phyloP scores from a whole-genome alignment of 2,329 filamentous ascomycete genomes.

The Ophiostoma australiae region DNA sequence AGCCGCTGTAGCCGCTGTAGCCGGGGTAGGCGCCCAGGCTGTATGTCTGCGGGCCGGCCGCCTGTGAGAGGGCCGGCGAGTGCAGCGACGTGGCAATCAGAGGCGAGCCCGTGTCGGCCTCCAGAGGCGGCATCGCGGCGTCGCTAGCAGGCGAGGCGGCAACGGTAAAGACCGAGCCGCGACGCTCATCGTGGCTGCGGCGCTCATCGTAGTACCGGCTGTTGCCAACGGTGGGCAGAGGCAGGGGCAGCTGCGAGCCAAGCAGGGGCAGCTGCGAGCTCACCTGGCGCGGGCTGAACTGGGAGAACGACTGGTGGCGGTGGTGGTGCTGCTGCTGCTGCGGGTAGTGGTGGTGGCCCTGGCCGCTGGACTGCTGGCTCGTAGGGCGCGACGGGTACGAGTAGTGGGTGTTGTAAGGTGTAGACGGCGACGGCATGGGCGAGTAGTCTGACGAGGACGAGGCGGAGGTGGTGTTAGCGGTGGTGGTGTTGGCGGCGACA shows the following conservation, averaged over 20 bases:
- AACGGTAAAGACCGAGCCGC: not conserved
- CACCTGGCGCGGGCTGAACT: constrained; percentile 7
- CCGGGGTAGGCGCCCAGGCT: not conserved
- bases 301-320: not conserved
- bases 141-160: constrained; percentile 49
- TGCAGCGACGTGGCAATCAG: not conserved
- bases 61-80: not conserved
- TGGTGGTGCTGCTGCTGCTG: not conserved
- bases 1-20: not conserved
- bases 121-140: constrained; percentile 62
- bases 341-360: not conserved
- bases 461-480: too few species aligned
- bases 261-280: not conserved
- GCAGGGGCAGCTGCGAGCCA: not conserved
- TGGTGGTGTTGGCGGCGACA: too few species aligned
- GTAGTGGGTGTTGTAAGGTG: not conserved
- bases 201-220: constrained; percentile 9
- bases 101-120: constrained; percentile 61
- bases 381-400: not conserved
- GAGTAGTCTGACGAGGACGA: not conserved
- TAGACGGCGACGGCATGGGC: not conserved
- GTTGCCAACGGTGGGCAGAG: not conserved
- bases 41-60: not conserved
- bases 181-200: constrained; percentile 17
- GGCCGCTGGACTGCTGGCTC: not conserved